These are phyloP conservation scores for Cladosporium velox DNA, from an alignment of 2,329 filamentous ascomycete species.

Conservation along the genomic window DNA sequence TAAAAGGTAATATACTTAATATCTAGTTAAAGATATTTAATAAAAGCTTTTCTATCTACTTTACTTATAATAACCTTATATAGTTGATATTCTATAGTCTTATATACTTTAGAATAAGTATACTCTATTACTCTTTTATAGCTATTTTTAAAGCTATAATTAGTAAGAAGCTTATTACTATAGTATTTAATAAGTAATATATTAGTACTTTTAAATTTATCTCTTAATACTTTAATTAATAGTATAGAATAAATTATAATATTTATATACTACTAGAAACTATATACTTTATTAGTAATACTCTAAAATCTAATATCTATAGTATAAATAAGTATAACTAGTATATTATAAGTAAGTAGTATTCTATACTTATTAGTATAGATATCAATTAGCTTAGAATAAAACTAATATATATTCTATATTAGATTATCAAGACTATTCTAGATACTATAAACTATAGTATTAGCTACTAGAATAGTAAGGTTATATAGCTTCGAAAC, in stretches of 20 bases:
- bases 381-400: slow-evolving; percentile 89
- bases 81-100: slow-evolving; percentile 92
- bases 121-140: slow-evolving; percentile 82
- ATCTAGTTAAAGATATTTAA: slow-evolving; percentile 78
- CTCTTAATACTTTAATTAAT: slow-evolving; percentile 78
- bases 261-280: slow-evolving; percentile 78
- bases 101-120: slow-evolving; percentile 89
- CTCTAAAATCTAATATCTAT: slow-evolving; percentile 85
- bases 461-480: too few relatives aligned
- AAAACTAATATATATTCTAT: slow-evolving; percentile 75
- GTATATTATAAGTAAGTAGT: slow-evolving; percentile 75
- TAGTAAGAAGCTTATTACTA: slow-evolving; percentile 76
- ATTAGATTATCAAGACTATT: slow-evolving; percentile 72
- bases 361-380: slow-evolving; percentile 85
- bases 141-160: slow-evolving; percentile 82
- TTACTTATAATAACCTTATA: slow-evolving; percentile 89
- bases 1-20: slow-evolving; percentile 76
- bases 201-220: slow-evolving; percentile 91
- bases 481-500: too few relatives aligned
- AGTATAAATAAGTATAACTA: slow-evolving; percentile 89
- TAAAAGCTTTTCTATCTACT: slow-evolving; percentile 82
- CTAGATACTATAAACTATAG: slow-evolving; percentile 85
- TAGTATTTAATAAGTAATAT: slow-evolving; percentile 95
- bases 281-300: slow-evolving; percentile 94
- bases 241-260: slow-evolving; percentile 80